Conservation (phyloP, 257 asterid genomes). For the Leonotis leonurus region DNA sequence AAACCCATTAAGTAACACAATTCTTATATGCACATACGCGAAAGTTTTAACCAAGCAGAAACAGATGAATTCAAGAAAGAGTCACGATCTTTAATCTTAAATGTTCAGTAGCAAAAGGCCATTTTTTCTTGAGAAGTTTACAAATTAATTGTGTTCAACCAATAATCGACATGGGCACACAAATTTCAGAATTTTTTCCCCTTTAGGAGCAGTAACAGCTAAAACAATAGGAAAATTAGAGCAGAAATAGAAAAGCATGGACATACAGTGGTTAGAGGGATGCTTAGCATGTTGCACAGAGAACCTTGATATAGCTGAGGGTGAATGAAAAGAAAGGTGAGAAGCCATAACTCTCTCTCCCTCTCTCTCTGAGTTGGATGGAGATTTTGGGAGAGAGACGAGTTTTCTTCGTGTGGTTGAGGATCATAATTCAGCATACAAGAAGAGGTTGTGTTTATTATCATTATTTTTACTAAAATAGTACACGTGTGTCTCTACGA, state of each 20-base stretch:
- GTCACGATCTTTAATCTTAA: slow-evolving; percentile 6
- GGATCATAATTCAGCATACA: background rate
- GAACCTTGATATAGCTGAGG: slow-evolving; percentile 41
- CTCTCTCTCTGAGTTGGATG: background rate
- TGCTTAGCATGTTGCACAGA: slow-evolving; percentile 28
- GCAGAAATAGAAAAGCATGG: background rate
- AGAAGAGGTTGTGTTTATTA: background rate
- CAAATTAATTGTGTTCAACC: background rate
- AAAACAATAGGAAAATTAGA: background rate
- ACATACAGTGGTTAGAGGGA: slow-evolving; percentile 36
- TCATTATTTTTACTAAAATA: no score
- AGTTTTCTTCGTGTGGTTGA: slow-evolving; percentile 23
- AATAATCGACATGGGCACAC: slow-evolving; percentile 6
- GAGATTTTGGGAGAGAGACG: slow-evolving; percentile 10
- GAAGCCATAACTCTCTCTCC: slow-evolving; percentile 45
- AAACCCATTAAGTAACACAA: background rate
- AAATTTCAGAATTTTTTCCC: background rate
- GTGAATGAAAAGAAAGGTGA: slow-evolving; percentile 39
- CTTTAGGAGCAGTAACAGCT: background rate
- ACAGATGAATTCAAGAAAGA: slow-evolving; percentile 14
- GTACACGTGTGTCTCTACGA: no score
- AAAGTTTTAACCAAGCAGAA: background rate
- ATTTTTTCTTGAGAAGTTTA: background rate
- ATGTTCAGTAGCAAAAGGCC: slow-evolving; percentile 6
- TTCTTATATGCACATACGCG: background rate